A percentile compares a stretch with the other conserved stretches of the same genome.
These are phyloP conservation scores for sweet orange (Citrus sinensis) DNA, from an alignment of 345 rosid species.

Conservation along the genomic window DVS_A1.0 CM039163.1:50465001-50465500, in stretches of 20 bases:
- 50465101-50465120: conserved; percentile 91
- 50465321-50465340: conserved; percentile 90
- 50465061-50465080: conserved; percentile 97
- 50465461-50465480: conserved; percentile 16
- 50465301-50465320: conserved; percentile 72
- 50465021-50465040: conserved; percentile 5
- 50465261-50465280: conserved; percentile 37
- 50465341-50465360: conserved; percentile 16
- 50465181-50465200: conserved; percentile 10
- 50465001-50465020: neutral
- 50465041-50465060: conserved; percentile 78
- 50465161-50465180: conserved; percentile 10
- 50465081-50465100: conserved; percentile 73
- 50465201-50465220: conserved; percentile 22
- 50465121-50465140: conserved; percentile 69
- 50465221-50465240: conserved; percentile 20
- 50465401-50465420: neutral
- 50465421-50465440: too few relatives aligned
- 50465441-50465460: neutral
- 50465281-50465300: conserved; percentile 67
- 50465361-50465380: neutral
- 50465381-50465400: neutral
- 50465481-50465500: conserved; percentile 66
- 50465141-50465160: conserved; percentile 34
- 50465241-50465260: conserved; percentile 15